Evolutionary conservation across 1,284 basidiomycete genomes (phyloP).

Genomic region (Trametes hirsuta): DNA sequence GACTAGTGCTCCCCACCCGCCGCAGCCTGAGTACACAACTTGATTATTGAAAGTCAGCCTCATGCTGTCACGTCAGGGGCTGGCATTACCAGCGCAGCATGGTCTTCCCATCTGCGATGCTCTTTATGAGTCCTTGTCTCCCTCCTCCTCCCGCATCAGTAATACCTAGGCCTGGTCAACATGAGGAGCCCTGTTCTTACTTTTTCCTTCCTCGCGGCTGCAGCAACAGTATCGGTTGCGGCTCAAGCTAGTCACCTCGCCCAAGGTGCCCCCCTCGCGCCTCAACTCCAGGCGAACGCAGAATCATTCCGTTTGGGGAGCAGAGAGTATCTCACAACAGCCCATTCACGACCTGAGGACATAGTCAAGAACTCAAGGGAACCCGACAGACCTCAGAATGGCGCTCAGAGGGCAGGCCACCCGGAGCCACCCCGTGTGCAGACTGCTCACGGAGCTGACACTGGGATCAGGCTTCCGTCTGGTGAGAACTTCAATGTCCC

Average conservation of each 20-base stretch:
- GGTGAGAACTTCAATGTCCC: background rate
- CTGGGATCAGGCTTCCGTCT: background rate
- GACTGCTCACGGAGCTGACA: background rate
- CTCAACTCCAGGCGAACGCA: background rate
- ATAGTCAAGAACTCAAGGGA: too few species aligned
- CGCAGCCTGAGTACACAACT: too few species aligned
- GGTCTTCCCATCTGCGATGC: too few species aligned
- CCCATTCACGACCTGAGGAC: background rate
- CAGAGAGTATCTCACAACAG: background rate
- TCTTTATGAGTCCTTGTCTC: background rate
- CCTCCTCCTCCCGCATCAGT: background rate
- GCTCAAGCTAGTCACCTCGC: slow-evolving; percentile 2
- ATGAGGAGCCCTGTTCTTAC: slow-evolving; percentile 32
- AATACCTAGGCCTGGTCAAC: background rate
- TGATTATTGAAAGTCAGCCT: too few species aligned
- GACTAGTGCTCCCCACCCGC: too few species aligned
- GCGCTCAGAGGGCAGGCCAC: background rate
- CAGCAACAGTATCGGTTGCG: slow-evolving; percentile 8
- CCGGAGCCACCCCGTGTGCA: background rate
- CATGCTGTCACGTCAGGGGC: too few species aligned
- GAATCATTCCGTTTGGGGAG: background rate
- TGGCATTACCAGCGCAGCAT: too few species aligned
- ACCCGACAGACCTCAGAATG: background rate
- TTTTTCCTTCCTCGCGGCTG: slow-evolving; percentile 30
- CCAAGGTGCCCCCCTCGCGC: slow-evolving; percentile 2